These are phyloP conservation scores for Microcyclospora pomicola DNA, from an alignment of 2,329 filamentous ascomycete genomes.

Conservation along the genomic window DNA sequence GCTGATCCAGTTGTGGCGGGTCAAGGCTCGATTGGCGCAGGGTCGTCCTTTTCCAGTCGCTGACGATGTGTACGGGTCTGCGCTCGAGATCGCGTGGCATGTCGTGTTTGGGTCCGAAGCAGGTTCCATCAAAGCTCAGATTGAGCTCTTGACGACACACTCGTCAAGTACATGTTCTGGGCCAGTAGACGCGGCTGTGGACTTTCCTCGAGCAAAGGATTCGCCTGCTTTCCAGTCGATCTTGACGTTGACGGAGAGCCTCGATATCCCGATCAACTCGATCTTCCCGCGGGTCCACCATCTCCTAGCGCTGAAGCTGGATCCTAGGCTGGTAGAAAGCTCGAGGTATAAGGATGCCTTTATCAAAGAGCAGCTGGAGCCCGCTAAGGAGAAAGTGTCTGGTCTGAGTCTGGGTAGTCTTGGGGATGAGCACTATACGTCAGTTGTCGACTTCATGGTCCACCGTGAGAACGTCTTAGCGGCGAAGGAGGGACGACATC, in stretches of 20 bases:
- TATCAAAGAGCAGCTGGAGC: slow-evolving; percentile 21
- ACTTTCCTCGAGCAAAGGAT: slow-evolving; percentile 9
- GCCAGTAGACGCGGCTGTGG: slow-evolving; percentile 4
- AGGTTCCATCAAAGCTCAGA: slow-evolving; percentile 14
- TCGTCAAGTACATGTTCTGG: slow-evolving; percentile 1
- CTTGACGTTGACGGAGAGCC: slow-evolving; percentile 9
- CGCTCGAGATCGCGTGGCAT: slow-evolving; percentile 29
- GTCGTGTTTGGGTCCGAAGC: slow-evolving; percentile 24
- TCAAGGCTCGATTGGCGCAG: slow-evolving; percentile 17
- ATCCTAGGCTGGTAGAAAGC: slow-evolving; percentile 4
- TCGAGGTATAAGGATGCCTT: slow-evolving; percentile 18
- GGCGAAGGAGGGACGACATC: slow-evolving; percentile 20
- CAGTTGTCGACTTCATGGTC: slow-evolving; percentile 26
- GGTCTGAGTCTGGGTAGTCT: slow-evolving; percentile 4
- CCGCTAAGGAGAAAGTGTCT: slow-evolving; percentile 15
- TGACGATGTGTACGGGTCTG: slow-evolving; percentile 24
- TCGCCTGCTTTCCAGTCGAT: slow-evolving; percentile 12
- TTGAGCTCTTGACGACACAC: slow-evolving; percentile 3
- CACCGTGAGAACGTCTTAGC: slow-evolving; percentile 21
- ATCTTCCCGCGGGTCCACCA: slow-evolving; percentile 14
- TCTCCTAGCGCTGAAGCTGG: slow-evolving; percentile 9
- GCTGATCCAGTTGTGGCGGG: slow-evolving; percentile 21
- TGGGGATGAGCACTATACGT: slow-evolving; percentile 18
- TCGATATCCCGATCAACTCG: slow-evolving; percentile 10
- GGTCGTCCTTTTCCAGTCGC: slow-evolving; percentile 21